Percentiles rank a stretch among this genome's conserved stretches.
phyloP scores from a whole-genome alignment of 1,284 basidiomycete species.

The Moniliella sp. region DNA sequence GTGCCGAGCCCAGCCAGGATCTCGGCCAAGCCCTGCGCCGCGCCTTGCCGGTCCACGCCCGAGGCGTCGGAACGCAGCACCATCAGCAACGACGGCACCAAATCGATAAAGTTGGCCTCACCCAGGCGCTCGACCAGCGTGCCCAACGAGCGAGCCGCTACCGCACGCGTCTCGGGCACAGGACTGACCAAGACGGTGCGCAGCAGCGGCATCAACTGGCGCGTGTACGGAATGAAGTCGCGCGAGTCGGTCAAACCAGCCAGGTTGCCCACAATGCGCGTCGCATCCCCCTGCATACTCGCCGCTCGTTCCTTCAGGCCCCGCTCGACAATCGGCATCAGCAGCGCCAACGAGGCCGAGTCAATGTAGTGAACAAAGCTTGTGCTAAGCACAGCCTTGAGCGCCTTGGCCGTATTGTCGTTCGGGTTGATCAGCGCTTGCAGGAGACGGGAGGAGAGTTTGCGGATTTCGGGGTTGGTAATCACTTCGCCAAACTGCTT shows the following conservation, averaged over 20 bases:
- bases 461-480: constrained; percentile 54
- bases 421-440: constrained; percentile 89
- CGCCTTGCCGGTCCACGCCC: constrained; percentile 87
- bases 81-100: constrained; percentile 68
- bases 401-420: constrained; percentile 60
- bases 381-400: constrained; percentile 65
- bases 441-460: constrained; percentile 69
- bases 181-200: constrained; percentile 69
- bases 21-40: constrained; percentile 88
- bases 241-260: constrained; percentile 72
- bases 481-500: constrained; percentile 75
- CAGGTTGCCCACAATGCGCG: constrained; percentile 88
- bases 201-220: constrained; percentile 67
- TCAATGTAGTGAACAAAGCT: constrained; percentile 98
- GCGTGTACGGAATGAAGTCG: constrained; percentile 87
- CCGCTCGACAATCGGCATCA: constrained; percentile 83
- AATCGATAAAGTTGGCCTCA: constrained; percentile 80
- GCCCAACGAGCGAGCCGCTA: constrained; percentile 89
- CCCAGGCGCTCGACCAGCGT: constrained; percentile 87
- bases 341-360: constrained; percentile 82
- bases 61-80: constrained; percentile 81
- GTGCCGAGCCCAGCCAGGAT: constrained; percentile 86
- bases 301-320: constrained; percentile 77
- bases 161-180: constrained; percentile 86
- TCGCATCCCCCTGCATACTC: constrained; percentile 81